Percentiles rank a stretch among this genome's conserved stretches.
Evolutionary conservation across 2,329 filamentous ascomycete genomes (phyloP).

Genomic region (Stylonectria norvegica): DNA sequence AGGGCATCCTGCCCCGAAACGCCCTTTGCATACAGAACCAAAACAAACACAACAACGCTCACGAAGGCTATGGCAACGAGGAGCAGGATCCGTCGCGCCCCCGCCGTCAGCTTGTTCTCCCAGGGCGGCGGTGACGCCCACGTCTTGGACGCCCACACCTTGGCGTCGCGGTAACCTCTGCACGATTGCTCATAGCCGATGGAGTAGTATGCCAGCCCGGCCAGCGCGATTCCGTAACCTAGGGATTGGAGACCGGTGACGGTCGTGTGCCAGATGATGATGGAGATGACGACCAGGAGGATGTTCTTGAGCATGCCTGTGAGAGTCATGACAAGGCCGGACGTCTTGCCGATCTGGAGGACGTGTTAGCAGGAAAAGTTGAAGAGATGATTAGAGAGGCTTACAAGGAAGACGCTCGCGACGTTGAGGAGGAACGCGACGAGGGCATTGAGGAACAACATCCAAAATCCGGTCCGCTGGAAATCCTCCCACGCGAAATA

Average conservation of each 20-base stretch:
- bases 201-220: slow-evolving; percentile 50
- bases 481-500: slow-evolving; percentile 64
- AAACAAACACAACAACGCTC: slow-evolving; percentile 26
- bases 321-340: slow-evolving; percentile 78
- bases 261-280: slow-evolving; percentile 73
- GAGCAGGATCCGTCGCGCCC: slow-evolving; percentile 20
- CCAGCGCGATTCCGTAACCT: slow-evolving; percentile 70
- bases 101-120: slow-evolving; percentile 18
- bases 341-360: slow-evolving; percentile 78
- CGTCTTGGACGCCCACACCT: slow-evolving; percentile 19
- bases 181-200: slow-evolving; percentile 36
- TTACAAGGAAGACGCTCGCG: slow-evolving; percentile 79
- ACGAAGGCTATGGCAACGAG: slow-evolving; percentile 23
- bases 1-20: slow-evolving; percentile 15
- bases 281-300: slow-evolving; percentile 71
- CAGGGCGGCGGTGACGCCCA: too few relatives aligned
- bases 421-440: slow-evolving; percentile 80
- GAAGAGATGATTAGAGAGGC: slow-evolving; percentile 41
- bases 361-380: slow-evolving; percentile 8
- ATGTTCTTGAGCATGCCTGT: slow-evolving; percentile 88
- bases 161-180: slow-evolving; percentile 18
- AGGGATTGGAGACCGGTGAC: slow-evolving; percentile 69
- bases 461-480: slow-evolving; percentile 59
- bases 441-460: slow-evolving; percentile 69
- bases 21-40: slow-evolving; percentile 23